A percentile compares a stretch with the other conserved stretches of the same genome.
Evolutionary conservation across 495 filamentous ascomycete species (phyloP).

Genomic region (Parathielavia appendiculata): DNA sequence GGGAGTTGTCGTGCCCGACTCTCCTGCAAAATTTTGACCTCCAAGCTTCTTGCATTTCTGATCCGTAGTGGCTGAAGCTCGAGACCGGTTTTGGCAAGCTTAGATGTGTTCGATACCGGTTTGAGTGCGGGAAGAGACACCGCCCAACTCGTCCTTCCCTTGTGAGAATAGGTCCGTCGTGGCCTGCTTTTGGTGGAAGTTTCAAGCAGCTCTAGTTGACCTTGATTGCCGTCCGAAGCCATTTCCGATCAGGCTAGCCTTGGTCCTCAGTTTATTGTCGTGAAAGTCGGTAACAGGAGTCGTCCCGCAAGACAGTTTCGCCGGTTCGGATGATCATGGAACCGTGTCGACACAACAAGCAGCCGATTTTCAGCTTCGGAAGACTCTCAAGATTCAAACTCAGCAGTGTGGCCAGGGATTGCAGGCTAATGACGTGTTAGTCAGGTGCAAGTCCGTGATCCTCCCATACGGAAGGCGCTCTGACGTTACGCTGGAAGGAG

Average conservation of each 20-base stretch:
- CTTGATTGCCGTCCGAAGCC: not conserved
- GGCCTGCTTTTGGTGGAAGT: not conserved
- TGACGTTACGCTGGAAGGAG: not conserved
- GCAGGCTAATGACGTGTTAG: no score
- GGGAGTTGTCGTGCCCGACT: not conserved
- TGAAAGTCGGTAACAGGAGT: not conserved
- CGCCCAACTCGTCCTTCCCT: not conserved
- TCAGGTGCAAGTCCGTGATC: not conserved
- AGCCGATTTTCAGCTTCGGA: no score
- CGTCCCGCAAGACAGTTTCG: no score
- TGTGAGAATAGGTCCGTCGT: slow-evolving; percentile 12
- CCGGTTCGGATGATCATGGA: no score
- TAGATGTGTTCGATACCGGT: not conserved
- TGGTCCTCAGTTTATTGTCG: not conserved
- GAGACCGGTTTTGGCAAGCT: not conserved
- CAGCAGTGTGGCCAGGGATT: no score
- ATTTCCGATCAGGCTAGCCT: not conserved
- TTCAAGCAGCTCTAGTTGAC: not conserved
- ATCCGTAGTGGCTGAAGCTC: not conserved
- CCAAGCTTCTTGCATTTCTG: not conserved
- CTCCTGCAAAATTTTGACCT: not conserved
- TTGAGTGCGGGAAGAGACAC: slow-evolving; percentile 11
- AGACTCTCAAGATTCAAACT: no score
- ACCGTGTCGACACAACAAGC: no score
- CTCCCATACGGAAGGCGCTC: not conserved